These are phyloP conservation scores for Neobulgaria alba DNA, from an alignment of 2,329 filamentous ascomycete species.

Conservation along the genomic window DNA sequence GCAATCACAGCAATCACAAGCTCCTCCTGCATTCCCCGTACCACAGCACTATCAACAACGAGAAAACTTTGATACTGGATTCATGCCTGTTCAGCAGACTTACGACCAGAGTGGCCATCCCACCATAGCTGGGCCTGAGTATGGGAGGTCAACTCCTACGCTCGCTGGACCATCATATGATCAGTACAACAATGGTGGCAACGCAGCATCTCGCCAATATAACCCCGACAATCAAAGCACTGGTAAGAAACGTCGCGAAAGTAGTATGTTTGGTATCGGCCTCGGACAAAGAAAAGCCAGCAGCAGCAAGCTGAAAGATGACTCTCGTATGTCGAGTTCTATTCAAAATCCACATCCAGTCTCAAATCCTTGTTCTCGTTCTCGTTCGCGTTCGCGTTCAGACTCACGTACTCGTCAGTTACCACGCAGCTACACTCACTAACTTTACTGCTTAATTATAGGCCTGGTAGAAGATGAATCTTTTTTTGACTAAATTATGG, in stretches of 20 bases:
- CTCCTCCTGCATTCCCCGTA: conserved; percentile 32
- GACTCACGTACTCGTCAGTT: no score
- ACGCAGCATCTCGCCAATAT: conserved; percentile 21
- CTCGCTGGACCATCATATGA: conserved; percentile 31
- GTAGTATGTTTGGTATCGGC: conserved; percentile 46
- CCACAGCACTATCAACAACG: conserved; percentile 22
- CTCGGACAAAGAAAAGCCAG: conserved; percentile 29
- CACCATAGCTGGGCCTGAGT: conserved; percentile 27
- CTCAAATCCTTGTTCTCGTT: no score
- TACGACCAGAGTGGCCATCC: conserved; percentile 32
- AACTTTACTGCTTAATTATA: no score
- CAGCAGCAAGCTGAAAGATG: conserved; percentile 21
- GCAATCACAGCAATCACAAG: conserved; percentile 7
- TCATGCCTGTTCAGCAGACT: conserved; percentile 40
- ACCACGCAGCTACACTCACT: no score
- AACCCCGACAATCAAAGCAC: conserved; percentile 26
- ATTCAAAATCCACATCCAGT: no score
- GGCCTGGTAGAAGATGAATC: no score
- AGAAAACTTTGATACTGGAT: conserved; percentile 39
- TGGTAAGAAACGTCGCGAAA: conserved; percentile 46
- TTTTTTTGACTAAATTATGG: no score
- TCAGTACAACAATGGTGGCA: conserved; percentile 29
- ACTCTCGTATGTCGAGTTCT: conserved; percentile 25
- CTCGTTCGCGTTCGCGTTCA: no score
- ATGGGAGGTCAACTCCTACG: conserved; percentile 20